Conservation (phyloP, 1,284 basidiomycete genomes). For the Afroboletus lepidellus region DNA sequence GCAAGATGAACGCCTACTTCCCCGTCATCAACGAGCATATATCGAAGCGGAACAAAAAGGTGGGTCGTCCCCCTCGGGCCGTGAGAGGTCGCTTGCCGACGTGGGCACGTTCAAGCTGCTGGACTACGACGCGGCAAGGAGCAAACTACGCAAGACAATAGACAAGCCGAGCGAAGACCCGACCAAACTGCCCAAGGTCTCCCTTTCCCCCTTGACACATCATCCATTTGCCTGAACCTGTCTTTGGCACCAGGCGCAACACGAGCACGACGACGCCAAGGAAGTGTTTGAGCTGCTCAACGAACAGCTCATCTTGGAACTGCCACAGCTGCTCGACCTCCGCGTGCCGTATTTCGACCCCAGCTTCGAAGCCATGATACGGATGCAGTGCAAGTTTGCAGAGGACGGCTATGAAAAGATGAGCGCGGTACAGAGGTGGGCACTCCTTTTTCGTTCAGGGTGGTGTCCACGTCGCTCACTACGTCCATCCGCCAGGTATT, state of each 20-base stretch:
- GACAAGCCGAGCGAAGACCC: conserved; percentile 96
- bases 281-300: conserved; percentile 94
- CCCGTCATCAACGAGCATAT: conserved; percentile 94
- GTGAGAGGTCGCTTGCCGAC: neutral
- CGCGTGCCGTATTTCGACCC: conserved; percentile 98
- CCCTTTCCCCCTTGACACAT: conserved; percentile 17
- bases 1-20: conserved; percentile 96
- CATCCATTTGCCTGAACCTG: neutral
- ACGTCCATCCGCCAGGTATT: conserved; percentile 58
- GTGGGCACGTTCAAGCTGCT: conserved; percentile 58
- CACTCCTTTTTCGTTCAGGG: conserved; percentile 1
- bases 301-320: conserved; percentile 85
- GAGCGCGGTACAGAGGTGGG: conserved; percentile 87
- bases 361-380: conserved; percentile 98
- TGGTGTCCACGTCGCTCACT: neutral
- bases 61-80: conserved; percentile 30
- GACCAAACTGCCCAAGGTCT: conserved; percentile 82
- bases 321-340: conserved; percentile 91
- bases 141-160: conserved; percentile 83
- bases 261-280: conserved; percentile 92
- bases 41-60: conserved; percentile 95
- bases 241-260: conserved; percentile 65
- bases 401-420: conserved; percentile 99
- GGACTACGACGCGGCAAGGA: conserved; percentile 93
- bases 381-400: conserved; percentile 95